Conservation (phyloP, 331 rosid species). For the Quercus tomentella region DNA sequence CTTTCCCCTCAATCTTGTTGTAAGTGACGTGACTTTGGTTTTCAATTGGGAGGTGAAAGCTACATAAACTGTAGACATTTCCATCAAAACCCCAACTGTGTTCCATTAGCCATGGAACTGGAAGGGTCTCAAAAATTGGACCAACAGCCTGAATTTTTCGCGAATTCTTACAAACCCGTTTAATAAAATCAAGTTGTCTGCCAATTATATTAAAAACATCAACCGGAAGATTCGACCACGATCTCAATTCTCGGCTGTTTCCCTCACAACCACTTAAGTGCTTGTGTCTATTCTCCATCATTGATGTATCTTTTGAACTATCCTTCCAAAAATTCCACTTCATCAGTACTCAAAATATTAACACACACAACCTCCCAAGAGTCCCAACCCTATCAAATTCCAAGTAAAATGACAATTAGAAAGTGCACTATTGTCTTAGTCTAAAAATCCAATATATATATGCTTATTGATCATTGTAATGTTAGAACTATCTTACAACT, state of each 20-base stretch:
- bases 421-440: background rate
- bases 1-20: background rate
- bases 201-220: background rate
- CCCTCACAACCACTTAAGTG: background rate
- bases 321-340: background rate
- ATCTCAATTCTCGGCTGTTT: background rate
- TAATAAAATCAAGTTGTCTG: background rate
- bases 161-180: background rate
- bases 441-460: background rate
- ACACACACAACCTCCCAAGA: background rate
- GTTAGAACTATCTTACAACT: too few species aligned
- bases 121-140: background rate
- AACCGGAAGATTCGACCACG: background rate
- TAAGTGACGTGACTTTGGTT: background rate
- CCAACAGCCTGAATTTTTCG: background rate
- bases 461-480: too few species aligned
- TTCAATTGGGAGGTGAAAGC: background rate
- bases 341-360: background rate
- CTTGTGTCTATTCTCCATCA: background rate
- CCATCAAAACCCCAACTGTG: background rate
- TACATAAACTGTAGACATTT: background rate
- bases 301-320: background rate
- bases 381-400: background rate
- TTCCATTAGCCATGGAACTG: background rate
- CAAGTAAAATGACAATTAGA: background rate